A percentile compares a stretch with the other conserved stretches of the same genome.
Evolutionary conservation across 306 rosid genomes (phyloP).

Genomic region (Datisca glomerata): DNA sequence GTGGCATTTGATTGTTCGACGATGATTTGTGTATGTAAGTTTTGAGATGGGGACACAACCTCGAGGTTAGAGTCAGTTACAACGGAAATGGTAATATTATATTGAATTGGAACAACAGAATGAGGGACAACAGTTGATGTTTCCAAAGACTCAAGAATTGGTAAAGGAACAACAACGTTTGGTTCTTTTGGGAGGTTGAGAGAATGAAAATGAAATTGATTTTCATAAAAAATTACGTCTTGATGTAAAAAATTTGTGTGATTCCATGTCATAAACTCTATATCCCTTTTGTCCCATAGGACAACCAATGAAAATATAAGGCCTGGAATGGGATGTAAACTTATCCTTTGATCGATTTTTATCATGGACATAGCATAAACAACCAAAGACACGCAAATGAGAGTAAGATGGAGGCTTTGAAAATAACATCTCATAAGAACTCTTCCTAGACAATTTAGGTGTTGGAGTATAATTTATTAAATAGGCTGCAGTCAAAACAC

Average conservation of each 20-base stretch:
- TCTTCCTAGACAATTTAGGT: not conserved
- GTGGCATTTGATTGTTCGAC: not conserved
- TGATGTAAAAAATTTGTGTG: not conserved
- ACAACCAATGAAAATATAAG: not conserved
- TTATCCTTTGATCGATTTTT: not conserved
- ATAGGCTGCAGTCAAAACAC: not conserved
- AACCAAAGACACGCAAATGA: not conserved
- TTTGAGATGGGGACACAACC: not conserved
- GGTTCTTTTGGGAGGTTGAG: not conserved
- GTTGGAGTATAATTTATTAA: no score
- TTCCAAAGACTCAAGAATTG: not conserved
- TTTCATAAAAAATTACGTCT: not conserved
- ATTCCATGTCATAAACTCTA: not conserved
- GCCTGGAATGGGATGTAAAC: not conserved
- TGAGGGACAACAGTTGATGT: not conserved
- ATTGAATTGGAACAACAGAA: not conserved
- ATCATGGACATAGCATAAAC: not conserved
- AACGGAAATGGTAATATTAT: not conserved
- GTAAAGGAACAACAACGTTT: not conserved
- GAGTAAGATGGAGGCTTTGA: not conserved
- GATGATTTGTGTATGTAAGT: not conserved
- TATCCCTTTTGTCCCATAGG: not conserved
- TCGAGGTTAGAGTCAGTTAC: not conserved
- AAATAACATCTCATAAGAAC: not conserved
- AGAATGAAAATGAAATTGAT: not conserved